Percentiles rank a stretch among this genome's conserved stretches.
These are phyloP conservation scores for Rhododendron kiyosumense DNA, from an alignment of 148 eudicot species.

Conservation along the genomic window DNA sequence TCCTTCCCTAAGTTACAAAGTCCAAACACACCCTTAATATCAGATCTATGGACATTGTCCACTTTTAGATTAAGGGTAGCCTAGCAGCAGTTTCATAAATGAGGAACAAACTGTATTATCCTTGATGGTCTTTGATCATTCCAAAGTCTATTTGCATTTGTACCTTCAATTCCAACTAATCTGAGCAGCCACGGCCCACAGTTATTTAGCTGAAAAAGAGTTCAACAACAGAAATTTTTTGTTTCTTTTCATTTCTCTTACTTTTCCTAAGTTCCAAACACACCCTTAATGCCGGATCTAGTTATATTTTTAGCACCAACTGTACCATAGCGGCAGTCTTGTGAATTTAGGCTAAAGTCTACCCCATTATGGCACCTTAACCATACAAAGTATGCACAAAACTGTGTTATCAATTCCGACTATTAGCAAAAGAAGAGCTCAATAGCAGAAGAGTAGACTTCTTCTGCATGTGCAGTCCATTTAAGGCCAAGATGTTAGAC, in stretches of 20 bases:
- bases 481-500: not conserved
- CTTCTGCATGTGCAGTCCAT: not conserved
- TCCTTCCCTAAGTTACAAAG: not conserved
- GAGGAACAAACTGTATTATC: not conserved
- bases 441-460: not conserved
- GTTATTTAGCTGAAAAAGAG: not conserved
- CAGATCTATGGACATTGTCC: not conserved
- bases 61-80: not conserved
- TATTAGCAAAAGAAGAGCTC: not conserved
- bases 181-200: not conserved
- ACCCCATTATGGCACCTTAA: not conserved
- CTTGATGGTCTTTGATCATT: not conserved
- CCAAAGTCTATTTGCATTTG: not conserved
- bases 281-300: not conserved
- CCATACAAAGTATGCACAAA: too few relatives aligned
- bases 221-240: not conserved
- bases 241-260: not conserved
- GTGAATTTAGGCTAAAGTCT: not conserved
- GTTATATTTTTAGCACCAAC: not conserved
- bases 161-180: not conserved
- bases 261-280: not conserved
- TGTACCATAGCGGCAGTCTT: not conserved
- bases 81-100: not conserved
- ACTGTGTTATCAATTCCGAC: not conserved
- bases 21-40: not conserved